Evolutionary conservation across 345 rosid genomes (phyloP), one percentile per base, ranked within the genome.

Genomic region (Moricandia moricandioides): DNA sequence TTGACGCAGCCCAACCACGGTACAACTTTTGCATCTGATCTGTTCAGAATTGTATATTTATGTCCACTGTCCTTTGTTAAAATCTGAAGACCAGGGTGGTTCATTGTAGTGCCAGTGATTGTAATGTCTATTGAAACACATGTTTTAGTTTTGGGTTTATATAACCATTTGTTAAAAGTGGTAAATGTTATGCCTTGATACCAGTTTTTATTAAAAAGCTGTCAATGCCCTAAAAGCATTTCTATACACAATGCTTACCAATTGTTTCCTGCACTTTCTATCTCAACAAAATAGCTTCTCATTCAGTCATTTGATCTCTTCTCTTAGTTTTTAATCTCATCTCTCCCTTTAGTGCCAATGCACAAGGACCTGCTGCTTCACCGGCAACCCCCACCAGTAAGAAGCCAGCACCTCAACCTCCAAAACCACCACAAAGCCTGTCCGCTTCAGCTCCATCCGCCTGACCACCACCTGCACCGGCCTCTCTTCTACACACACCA

Each of bases 201-300:
- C 88, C 87, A 60, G 33, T n/a, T n/a, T 31, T 70, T 11, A 40
- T 40, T 40, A 43, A 43, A 43, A 13, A 45, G 17, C 51, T 1
- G 16, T 45, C 12, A 37, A 37, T 8, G 43, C 43, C 3, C 33
- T 12, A n/a, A 1, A 31, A 31, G 33, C 33, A 59, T 51, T 69
- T 43, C 57, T 56, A 61, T 40, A 39, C 81, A 81, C 70, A 73
- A 59, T 65, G n/a, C 52, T 75, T 75, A 67, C 37, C 63, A 43
- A 12, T 9, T 71, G 72, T 77, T 67, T 40, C 74, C 52, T 26
- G 31, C 66, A 55, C 11, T 65, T 66, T 62, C 76, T 77, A 83
- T 67, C 66, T 59, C 67, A 74, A 73, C 76, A 85, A 63, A 72
- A 88, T 90, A 94, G 76, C 67, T 75, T 84, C 81, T 18, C 26